Conservation (phyloP, 768 basidiomycete genomes). For the Boletus pseudopeckii region DNA sequence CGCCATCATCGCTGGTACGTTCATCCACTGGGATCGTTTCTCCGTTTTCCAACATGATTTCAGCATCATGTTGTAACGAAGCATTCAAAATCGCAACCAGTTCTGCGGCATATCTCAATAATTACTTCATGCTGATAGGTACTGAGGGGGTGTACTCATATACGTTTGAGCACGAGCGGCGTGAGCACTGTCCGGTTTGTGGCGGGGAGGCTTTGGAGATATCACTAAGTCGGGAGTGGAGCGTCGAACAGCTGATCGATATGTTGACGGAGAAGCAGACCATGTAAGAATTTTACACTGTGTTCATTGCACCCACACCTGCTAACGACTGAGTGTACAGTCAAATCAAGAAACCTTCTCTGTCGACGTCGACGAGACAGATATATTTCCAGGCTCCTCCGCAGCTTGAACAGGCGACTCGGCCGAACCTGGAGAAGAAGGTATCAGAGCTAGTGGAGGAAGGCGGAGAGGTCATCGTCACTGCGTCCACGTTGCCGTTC, state of each 20-base stretch:
- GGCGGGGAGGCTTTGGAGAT: constrained; percentile 86
- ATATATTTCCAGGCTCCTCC: constrained; percentile 95
- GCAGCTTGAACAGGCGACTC: constrained; percentile 82
- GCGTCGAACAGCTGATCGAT: constrained; percentile 86
- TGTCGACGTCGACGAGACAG: constrained; percentile 70
- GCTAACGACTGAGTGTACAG: constrained; percentile 41
- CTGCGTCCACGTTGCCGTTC: constrained; percentile 87
- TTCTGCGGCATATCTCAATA: constrained; percentile 90
- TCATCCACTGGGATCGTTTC: not conserved
- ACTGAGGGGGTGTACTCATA: constrained; percentile 96
- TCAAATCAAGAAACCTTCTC: constrained; percentile 94
- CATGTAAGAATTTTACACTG: constrained; percentile 55
- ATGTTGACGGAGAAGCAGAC: constrained; percentile 83
- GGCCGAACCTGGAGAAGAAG: constrained; percentile 87
- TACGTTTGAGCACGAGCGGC: constrained; percentile 93
- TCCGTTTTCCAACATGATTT: constrained; percentile 2
- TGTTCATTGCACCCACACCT: not conserved
- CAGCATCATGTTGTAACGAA: constrained; percentile 97
- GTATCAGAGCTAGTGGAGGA: constrained; percentile 75
- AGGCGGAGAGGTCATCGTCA: constrained; percentile 82
- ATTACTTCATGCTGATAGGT: constrained; percentile 98
- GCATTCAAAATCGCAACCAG: constrained; percentile 98
- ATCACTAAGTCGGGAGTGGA: constrained; percentile 64
- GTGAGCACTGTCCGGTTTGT: constrained; percentile 94
- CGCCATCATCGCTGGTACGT: constrained; percentile 89